Evolutionary conservation across 495 filamentous ascomycete species (phyloP), one percentile per base, ranked within the genome.

Genomic region (Pseudotulostoma volvatum): DNA sequence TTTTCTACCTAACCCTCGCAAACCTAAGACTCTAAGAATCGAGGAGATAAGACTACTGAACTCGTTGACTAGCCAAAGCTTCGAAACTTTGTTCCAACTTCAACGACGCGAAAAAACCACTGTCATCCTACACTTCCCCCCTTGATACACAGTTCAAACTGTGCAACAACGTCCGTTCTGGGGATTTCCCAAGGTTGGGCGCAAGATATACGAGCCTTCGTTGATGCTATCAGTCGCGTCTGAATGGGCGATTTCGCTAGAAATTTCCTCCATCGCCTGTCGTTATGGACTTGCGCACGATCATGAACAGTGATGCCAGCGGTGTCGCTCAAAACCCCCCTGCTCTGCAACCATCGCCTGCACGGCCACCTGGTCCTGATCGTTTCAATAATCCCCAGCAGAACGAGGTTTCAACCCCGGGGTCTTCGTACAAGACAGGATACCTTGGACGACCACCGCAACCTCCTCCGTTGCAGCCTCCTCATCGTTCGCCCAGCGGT

Each of bases 201-300:
- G 23, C 23, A 28, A 5, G 23, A 28, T 5, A 28, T 28, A 28
- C 5, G 23, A 28, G 11, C 5, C 5, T 11, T 5, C 5, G 23
- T 5, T 28, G 23, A 11, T 28, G 5, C 23, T 11, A 28, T 28
- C 23, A 11, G 23, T 28, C 11, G 23, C n/a, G 11, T 28, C 23
- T 28, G 23, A 28, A 28, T 28, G 23, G 23, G 23, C 23, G 23
- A 28, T 28, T 11, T 5, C 23, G 23, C 23, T 5, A 28, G 23
- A 28, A 5, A 5, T 5, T 28, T 11, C 5, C 5, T 28, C 23
- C 23, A 28, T 5, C 23, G 23, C 23, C 45, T 35, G 44, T 48
- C 56, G 46, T 49, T 49, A 71, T 71, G 67, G 66, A 71, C 55
- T 60, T 71, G 59, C 61, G 64, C 54, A 64, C 60, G 25, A 67